Evolutionary conservation across 106 monocot genomes (phyloP), one percentile per base, ranked within the genome.

Genomic region (Amphibolis antarctica): DNA sequence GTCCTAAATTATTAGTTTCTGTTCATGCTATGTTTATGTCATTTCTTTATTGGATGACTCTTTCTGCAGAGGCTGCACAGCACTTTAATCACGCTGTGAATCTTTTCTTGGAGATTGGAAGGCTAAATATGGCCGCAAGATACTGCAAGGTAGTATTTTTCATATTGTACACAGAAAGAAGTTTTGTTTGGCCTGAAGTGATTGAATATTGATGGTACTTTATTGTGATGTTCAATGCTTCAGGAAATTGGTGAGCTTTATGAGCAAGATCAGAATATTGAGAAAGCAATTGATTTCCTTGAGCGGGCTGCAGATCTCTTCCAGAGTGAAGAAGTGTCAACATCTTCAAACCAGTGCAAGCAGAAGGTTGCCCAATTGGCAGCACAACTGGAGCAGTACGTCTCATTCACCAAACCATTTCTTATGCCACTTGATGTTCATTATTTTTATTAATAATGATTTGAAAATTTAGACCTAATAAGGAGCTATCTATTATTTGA

Each of bases 41-140:
- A 36, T 28, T 57, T 11, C 12, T 57, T 28, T 57, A 14, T 6
- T 4, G 27, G 24, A 28, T 28, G 57, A 27, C 18, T 63, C 25
- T 63, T 70, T n/a, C n/a, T 85, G 67, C 71, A 93, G 92, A 88
- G 55, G 88, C 92, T 72, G 85, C 78, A 52, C 74, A 83, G 28
- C 74, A 71, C 28, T 69, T 93, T 43, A 83, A 79, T 59, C 78
- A 93, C 66, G 88, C 93, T 68, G 85, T 85, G 28, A 77, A 83
- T 77, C 67, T 88, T 65, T 88, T 93, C 71, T 62, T 93, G 75
- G 93, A 93, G 70, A 88, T 78, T 67, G 93, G 93, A 27, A 80
- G 93, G 69, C 71, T 93, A 53, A 93, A 93, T 68, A 93, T 93
- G 93, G 93, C 93, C 47, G 93, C 93, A 72, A 85, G 85, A 72